A percentile compares a stretch with the other conserved stretches of the same genome.
phyloP scores from a whole-genome alignment of 176 grass and related monocot species.

The Bonia amplexicaulis region DNA sequence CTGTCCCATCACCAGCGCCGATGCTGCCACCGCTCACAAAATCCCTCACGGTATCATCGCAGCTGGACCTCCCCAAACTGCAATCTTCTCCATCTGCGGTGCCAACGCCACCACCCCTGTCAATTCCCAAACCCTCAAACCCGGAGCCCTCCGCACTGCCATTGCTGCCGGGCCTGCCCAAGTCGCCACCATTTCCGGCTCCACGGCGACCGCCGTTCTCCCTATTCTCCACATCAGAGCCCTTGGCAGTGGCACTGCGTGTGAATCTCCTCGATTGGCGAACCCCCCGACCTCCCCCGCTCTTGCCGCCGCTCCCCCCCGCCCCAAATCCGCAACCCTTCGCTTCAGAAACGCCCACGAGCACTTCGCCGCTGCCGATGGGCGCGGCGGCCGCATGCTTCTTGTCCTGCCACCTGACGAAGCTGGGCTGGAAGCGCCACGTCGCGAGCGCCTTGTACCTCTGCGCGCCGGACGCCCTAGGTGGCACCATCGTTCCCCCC shows the following conservation, averaged over 20 bases:
- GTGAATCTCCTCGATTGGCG: neutral
- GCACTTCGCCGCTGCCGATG: neutral
- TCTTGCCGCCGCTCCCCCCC: neutral
- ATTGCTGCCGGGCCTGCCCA: neutral
- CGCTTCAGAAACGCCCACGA: neutral
- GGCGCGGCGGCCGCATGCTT: neutral
- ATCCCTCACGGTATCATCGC: neutral
- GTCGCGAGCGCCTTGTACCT: slow-evolving; percentile 30
- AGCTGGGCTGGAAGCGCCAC: slow-evolving; percentile 45
- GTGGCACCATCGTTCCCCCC: neutral
- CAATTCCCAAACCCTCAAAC: neutral
- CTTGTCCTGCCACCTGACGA: slow-evolving; percentile 23
- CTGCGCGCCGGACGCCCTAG: slow-evolving; percentile 7
- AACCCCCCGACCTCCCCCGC: neutral
- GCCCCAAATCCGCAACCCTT: neutral
- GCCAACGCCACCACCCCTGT: neutral
- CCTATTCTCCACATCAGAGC: neutral
- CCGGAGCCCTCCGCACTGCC: neutral
- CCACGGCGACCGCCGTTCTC: neutral
- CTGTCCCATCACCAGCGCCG: neutral
- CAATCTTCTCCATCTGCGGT: neutral
- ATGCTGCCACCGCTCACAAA: neutral
- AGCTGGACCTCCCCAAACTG: neutral
- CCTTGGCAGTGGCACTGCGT: neutral
- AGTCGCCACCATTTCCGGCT: neutral